A percentile compares a stretch with the other conserved stretches of the same genome.
Evolutionary conservation across 257 asterid genomes (phyloP).

Genomic region (Lithospermum erythrorhizon): DNA sequence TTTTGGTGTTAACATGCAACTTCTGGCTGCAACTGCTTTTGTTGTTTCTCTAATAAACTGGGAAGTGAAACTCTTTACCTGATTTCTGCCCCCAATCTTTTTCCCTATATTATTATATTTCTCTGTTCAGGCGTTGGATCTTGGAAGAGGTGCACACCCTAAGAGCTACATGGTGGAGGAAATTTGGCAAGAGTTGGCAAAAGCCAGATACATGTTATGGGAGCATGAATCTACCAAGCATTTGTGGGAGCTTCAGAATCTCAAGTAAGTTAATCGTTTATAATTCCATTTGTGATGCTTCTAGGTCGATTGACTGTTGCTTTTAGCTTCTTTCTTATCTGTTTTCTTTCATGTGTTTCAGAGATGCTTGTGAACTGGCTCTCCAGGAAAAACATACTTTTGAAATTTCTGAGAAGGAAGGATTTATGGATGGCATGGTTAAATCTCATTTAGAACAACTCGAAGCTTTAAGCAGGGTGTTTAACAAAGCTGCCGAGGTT

Average conservation of each 20-base stretch:
- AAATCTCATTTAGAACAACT: conserved; percentile 27
- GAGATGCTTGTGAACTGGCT: conserved; percentile 67
- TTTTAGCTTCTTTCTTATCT: not conserved
- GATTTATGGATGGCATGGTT: conserved; percentile 37
- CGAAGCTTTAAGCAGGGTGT: conserved; percentile 43
- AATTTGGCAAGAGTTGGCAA: conserved; percentile 87
- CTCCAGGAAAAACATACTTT: conserved; percentile 46
- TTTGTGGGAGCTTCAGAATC: conserved; percentile 57
- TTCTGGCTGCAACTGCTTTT: not conserved
- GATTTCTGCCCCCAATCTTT: too few relatives aligned
- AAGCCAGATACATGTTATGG: conserved; percentile 74
- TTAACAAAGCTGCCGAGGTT: conserved; percentile 52
- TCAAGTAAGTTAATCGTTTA: conserved; percentile 36
- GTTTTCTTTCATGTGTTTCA: conserved; percentile 17
- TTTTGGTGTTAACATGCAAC: not conserved
- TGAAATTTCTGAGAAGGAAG: conserved; percentile 31
- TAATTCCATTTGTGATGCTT: not conserved
- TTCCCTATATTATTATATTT: not conserved
- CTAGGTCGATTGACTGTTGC: not conserved
- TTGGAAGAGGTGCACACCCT: conserved; percentile 58
- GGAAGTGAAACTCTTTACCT: not conserved
- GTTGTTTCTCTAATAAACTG: not conserved
- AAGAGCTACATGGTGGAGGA: conserved; percentile 83
- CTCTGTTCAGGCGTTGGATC: conserved; percentile 62
- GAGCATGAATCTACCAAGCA: conserved; percentile 59